Conservation (phyloP, 306 rosid species). For the Prunus mume region DNA sequence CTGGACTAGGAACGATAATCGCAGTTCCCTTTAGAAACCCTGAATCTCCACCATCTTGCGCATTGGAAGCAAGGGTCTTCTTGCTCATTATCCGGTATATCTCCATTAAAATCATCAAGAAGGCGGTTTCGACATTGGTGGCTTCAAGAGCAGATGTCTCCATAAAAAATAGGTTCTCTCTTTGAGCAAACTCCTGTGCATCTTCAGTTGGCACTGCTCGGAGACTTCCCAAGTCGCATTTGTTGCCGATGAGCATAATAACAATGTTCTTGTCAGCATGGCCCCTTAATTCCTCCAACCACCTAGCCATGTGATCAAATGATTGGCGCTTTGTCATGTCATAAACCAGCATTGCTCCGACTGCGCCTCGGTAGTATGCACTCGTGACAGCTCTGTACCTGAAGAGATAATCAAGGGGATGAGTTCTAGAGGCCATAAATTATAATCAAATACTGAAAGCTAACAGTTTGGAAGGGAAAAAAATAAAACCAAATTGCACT, state of each 20-base stretch:
- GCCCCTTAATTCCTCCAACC: constrained; percentile 82
- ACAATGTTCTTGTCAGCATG: constrained; percentile 80
- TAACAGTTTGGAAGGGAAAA: no score
- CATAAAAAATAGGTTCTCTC: constrained; percentile 91
- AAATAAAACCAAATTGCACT: not conserved
- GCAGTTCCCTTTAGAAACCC: constrained; percentile 64
- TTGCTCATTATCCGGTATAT: constrained; percentile 67
- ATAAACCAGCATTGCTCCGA: constrained; percentile 87
- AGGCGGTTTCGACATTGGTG: constrained; percentile 84
- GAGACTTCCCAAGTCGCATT: constrained; percentile 69
- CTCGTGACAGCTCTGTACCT: constrained; percentile 92
- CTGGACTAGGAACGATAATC: constrained; percentile 58
- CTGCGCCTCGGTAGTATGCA: constrained; percentile 92
- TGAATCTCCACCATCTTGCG: constrained; percentile 33
- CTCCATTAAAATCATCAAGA: constrained; percentile 67
- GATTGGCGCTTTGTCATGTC: constrained; percentile 91
- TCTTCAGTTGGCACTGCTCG: constrained; percentile 92
- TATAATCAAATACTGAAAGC: not conserved
- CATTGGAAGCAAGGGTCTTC: constrained; percentile 52
- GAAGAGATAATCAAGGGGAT: not conserved
- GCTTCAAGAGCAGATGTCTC: constrained; percentile 93
- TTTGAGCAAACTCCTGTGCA: constrained; percentile 85
- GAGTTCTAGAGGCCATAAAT: constrained; percentile 1
- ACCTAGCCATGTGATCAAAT: constrained; percentile 83
- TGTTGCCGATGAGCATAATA: constrained; percentile 85